These are phyloP conservation scores for Pythium myriotylum DNA, from an alignment of 352 stramenopile genomes.

Conservation along the genomic window DNA sequence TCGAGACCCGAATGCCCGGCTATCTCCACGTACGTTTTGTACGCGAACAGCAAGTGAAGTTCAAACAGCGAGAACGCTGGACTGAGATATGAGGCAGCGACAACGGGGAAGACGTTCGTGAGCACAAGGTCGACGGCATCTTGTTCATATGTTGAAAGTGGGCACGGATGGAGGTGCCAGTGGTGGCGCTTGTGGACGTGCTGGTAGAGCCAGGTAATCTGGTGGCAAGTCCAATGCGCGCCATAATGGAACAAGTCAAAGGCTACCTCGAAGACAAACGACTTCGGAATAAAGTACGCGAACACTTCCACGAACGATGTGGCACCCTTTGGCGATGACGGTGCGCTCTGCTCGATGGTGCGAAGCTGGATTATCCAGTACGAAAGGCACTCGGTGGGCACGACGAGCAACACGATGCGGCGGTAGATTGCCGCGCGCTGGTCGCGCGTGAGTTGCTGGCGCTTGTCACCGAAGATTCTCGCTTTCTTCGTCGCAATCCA, in stretches of 20 bases:
- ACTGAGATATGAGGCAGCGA: constrained; percentile 45
- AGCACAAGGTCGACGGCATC: constrained; percentile 70
- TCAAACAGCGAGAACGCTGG: constrained; percentile 57
- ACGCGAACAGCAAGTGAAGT: constrained; percentile 79
- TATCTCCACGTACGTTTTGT: constrained; percentile 91
- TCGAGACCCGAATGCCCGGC: constrained; percentile 82
- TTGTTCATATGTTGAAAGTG: constrained; percentile 86
- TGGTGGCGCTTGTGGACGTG: constrained; percentile 88
- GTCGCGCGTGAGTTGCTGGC: constrained; percentile 38
- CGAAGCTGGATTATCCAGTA: constrained; percentile 45
- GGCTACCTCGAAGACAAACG: constrained; percentile 78
- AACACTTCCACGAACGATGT: constrained; percentile 54
- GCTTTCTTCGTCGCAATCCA: constrained; percentile 76
- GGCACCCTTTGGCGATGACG: no score
- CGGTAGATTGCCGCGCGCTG: constrained; percentile 56
- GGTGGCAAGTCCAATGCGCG: constrained; percentile 75
- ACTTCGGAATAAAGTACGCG: constrained; percentile 77
- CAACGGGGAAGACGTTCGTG: constrained; percentile 79
- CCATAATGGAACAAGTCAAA: constrained; percentile 89
- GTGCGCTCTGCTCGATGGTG: neutral
- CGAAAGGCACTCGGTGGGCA: constrained; percentile 71
- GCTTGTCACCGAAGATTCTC: constrained; percentile 69
- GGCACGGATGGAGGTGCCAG: constrained; percentile 69
- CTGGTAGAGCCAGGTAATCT: constrained; percentile 69
- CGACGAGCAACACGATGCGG: constrained; percentile 67